Evolutionary conservation across 495 filamentous ascomycete species (phyloP).

Genomic region (Penicillium paxilli): DNA sequence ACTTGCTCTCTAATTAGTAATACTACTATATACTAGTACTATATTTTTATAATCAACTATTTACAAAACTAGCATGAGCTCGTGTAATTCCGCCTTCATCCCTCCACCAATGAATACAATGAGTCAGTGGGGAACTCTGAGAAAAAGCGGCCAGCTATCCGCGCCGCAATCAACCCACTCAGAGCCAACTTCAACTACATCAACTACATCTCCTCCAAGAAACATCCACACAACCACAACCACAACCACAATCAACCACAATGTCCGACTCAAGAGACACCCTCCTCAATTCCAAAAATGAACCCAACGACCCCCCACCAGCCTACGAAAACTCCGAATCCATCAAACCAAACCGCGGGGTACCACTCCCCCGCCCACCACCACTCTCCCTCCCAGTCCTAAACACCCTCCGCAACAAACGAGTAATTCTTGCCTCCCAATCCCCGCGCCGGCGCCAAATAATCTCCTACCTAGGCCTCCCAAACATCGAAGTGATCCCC

Average conservation of each 20-base stretch:
- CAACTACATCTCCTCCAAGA: neutral
- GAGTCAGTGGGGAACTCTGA: conserved; percentile 12
- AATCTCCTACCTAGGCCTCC: conserved; percentile 69
- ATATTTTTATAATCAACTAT: neutral
- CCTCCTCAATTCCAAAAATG: conserved; percentile 26
- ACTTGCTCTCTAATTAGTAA: too few relatives aligned
- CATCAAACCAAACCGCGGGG: conserved; percentile 16
- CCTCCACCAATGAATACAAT: conserved; percentile 2
- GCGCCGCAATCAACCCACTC: conserved; percentile 1
- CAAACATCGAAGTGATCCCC: conserved; percentile 78
- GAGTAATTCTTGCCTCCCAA: conserved; percentile 84
- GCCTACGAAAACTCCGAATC: conserved; percentile 36
- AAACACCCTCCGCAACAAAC: conserved; percentile 64
- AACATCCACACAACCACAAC: conserved; percentile 5
- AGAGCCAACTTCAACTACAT: neutral
- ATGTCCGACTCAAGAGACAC: conserved; percentile 38
- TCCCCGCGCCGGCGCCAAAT: conserved; percentile 84
- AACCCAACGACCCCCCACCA: conserved; percentile 32
- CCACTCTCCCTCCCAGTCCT: conserved; percentile 77
- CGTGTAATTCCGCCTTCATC: neutral
- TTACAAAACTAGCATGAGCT: neutral
- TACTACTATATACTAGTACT: too few relatives aligned
- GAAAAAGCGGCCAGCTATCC: neutral
- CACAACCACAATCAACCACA: too few relatives aligned
- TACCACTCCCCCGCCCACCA: conserved; percentile 53